A percentile compares a stretch with the other conserved stretches of the same genome.
These are phyloP conservation scores for Xylaria intraflava DNA, from an alignment of 495 filamentous ascomycete genomes.

Conservation along the genomic window DNA sequence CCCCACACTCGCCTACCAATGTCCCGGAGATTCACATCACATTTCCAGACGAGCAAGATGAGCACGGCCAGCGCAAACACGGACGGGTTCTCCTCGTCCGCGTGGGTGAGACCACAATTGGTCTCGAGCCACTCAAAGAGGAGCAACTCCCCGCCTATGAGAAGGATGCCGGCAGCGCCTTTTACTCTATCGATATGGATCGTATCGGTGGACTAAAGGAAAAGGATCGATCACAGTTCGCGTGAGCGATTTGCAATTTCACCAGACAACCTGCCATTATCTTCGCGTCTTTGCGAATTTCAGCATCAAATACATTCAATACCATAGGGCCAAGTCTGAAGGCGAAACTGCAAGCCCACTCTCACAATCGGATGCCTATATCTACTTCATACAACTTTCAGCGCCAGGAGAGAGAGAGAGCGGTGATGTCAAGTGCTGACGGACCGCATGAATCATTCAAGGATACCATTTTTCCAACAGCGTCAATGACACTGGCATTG, in stretches of 20 bases:
- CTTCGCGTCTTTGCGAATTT: neutral
- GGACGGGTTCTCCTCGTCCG: constrained; percentile 87
- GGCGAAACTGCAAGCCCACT: constrained; percentile 25
- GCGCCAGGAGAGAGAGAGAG: constrained; percentile 7
- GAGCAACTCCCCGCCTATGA: constrained; percentile 82
- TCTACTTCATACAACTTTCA: constrained; percentile 11
- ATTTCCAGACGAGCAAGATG: constrained; percentile 91
- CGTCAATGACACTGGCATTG: constrained; percentile 11
- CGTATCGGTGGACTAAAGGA: constrained; percentile 92
- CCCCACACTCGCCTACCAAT: constrained; percentile 67
- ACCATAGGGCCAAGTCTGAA: constrained; percentile 15
- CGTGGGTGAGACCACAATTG: constrained; percentile 80
- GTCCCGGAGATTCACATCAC: constrained; percentile 97
- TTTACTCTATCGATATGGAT: constrained; percentile 88
- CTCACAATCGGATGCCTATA: constrained; percentile 24
- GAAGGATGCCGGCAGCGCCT: constrained; percentile 64
- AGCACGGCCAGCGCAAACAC: constrained; percentile 75
- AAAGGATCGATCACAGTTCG: constrained; percentile 51
- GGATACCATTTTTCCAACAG: constrained; percentile 1
- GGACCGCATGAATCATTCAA: constrained; percentile 13
- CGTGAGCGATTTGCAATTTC: constrained; percentile 13
- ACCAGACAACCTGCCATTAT: neutral
- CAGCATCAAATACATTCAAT: neutral
- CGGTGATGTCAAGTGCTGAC: constrained; percentile 22
- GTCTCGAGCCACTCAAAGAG: constrained; percentile 78